Conservation (phyloP, 1,284 basidiomycete genomes). For the Schizophyllum amplum region DNA sequence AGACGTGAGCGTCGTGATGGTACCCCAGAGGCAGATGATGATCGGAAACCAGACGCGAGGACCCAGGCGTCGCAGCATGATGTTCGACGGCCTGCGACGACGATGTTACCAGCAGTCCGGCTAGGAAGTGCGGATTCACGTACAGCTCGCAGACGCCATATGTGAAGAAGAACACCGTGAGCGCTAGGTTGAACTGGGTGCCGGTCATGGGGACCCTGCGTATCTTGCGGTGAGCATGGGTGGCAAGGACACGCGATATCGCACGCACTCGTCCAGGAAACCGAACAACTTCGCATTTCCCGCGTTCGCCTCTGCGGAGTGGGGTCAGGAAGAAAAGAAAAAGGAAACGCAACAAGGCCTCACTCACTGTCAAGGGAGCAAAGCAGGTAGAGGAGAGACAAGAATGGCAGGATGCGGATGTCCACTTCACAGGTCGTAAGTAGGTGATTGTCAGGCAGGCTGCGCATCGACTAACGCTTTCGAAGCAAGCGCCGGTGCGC, state of each 20-base stretch:
- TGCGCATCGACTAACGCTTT: constrained; percentile 1
- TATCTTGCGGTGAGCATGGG: neutral
- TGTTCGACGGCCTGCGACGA: constrained; percentile 3
- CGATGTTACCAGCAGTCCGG: neutral
- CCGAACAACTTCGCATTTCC: constrained; percentile 7
- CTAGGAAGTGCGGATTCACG: neutral
- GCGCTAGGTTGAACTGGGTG: constrained; percentile 7
- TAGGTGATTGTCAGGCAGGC: neutral
- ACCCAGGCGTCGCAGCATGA: constrained; percentile 9
- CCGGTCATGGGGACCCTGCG: constrained; percentile 7
- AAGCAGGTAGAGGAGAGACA: constrained; percentile 5
- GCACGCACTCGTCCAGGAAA: neutral
- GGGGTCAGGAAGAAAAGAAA: neutral
- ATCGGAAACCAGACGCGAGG: constrained; percentile 8
- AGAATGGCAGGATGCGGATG: constrained; percentile 1
- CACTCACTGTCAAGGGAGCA: constrained; percentile 7
- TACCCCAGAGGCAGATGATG: constrained; percentile 8
- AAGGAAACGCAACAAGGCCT: neutral
- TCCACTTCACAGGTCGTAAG: constrained; percentile 1
- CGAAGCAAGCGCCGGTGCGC: constrained; percentile 1
- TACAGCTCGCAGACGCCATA: constrained; percentile 6
- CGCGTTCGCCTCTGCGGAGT: constrained; percentile 3
- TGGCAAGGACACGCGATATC: neutral
- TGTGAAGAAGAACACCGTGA: constrained; percentile 9
- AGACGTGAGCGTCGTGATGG: constrained; percentile 2